Evolutionary conservation across 1,139 yeast species (phyloP).

Genomic region (Meyerozyma guilliermondii): DNA sequence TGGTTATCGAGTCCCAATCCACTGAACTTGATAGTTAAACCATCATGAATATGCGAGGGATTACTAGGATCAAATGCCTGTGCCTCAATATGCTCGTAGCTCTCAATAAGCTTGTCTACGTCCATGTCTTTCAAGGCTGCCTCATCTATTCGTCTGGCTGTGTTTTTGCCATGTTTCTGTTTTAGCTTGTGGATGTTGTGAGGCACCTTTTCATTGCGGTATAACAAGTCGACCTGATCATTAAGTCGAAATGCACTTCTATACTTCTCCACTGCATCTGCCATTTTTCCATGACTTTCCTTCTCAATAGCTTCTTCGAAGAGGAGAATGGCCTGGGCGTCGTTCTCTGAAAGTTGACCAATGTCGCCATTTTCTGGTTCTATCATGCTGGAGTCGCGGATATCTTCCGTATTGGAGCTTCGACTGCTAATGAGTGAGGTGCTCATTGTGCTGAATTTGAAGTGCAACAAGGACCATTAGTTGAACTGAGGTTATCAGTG

Average conservation of each 20-base stretch:
- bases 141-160: conserved; percentile 25
- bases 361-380: not conserved
- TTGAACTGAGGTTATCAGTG: not conserved
- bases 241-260: conserved; percentile 66
- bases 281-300: conserved; percentile 69
- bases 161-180: conserved; percentile 28
- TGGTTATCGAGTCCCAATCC: conserved; percentile 26
- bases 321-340: conserved; percentile 47
- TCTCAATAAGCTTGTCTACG: conserved; percentile 27
- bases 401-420: not conserved
- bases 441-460: not conserved
- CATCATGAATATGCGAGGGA: conserved; percentile 15
- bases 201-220: conserved; percentile 48
- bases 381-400: not conserved
- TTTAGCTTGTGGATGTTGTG: conserved; percentile 18
- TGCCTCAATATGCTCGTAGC: conserved; percentile 27
- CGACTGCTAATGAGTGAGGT: not conserved
- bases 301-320: conserved; percentile 71
- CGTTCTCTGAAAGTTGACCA: conserved; percentile 8
- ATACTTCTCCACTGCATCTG: conserved; percentile 74
- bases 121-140: conserved; percentile 31
- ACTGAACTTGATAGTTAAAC: conserved; percentile 24
- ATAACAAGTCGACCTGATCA: conserved; percentile 63
- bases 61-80: conserved; percentile 22
- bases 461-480: not conserved